Base-by-base conservation (phyloP, 2,329 filamentous ascomycete species). In the Chaetomium globosum region DNA sequence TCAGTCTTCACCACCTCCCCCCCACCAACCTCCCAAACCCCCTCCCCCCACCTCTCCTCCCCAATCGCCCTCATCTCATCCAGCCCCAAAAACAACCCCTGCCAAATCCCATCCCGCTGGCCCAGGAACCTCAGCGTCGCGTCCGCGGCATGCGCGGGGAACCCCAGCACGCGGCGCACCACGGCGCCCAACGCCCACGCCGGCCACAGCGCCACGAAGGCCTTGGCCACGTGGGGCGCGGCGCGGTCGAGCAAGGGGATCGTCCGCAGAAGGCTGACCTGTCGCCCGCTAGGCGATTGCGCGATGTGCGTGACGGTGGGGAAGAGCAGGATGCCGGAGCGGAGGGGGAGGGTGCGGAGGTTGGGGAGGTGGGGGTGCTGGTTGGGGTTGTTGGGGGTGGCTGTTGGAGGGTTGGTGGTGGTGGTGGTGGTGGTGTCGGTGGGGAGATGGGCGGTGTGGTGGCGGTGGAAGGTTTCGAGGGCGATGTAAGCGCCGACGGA, bases 281-380 rank as follows among this genome's bases (percentile, higher is more conserved):
- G 82, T 63, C 77, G 77, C 1, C 90, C 90, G 31, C 80, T 86
- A 0, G 83, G 81, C 1, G 87, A 90, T 63, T 79, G 76, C 10
- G 86, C 85, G 67, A 93, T 87, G 76, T 92, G 85, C n/a, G 87
- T 83, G 46, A 93, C 82, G 1, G 90, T 92, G 1, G 90, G 89
- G 74, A 92, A 92, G 21, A 93, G 81, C 63, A 93, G 80, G 51
- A 92, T 80, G 1, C 83, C 89, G 31, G 81, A 78, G 43, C 74
- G 74, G 26, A 87, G 77, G 12, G 73, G 74, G n/a, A 83, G 73
- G 54, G 76, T 73, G n/a, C 74, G 74, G 13, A 72, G 63, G 3
- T 16, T 19, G 36, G 23, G 21, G 36, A 19, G 21, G 0, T 23
- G 1, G 1, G 21, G 61, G n/a, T n/a, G n/a, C n/a, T n/a, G n/a